A percentile compares a stretch with the other conserved stretches of the same genome.
phyloP scores from a whole-genome alignment of 2,329 filamentous ascomycete species.

The Sporothrix sp. region DNA sequence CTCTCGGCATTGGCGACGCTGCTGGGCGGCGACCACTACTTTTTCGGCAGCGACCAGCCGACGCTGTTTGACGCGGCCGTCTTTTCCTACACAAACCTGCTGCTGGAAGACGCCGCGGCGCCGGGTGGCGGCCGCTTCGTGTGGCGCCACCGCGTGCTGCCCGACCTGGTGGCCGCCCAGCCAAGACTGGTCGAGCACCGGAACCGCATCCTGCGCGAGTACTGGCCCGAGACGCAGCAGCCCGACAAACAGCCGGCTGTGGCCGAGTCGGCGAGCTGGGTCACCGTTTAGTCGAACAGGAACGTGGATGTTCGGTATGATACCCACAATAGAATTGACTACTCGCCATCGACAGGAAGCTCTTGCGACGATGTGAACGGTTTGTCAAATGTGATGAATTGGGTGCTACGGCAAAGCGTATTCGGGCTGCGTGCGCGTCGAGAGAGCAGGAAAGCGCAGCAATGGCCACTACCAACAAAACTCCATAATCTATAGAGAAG shows the following conservation, averaged over 20 bases:
- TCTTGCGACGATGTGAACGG: no score
- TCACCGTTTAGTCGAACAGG: slow-evolving; percentile 13
- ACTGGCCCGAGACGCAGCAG: slow-evolving; percentile 20
- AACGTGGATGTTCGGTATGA: no score
- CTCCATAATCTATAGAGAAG: not conserved
- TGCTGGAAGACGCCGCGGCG: slow-evolving; percentile 48
- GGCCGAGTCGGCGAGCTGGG: slow-evolving; percentile 10
- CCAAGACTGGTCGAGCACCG: slow-evolving; percentile 57
- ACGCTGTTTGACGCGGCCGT: slow-evolving; percentile 78
- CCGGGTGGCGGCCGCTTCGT: slow-evolving; percentile 28
- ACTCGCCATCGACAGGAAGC: no score
- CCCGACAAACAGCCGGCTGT: not conserved
- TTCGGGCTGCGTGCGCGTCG: no score
- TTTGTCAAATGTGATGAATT: no score
- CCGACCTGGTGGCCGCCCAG: slow-evolving; percentile 44
- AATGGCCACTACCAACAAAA: no score
- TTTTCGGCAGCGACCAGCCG: slow-evolving; percentile 54
- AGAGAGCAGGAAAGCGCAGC: no score
- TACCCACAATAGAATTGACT: no score
- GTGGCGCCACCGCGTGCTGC: slow-evolving; percentile 56
- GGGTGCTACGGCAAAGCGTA: no score
- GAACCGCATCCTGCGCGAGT: slow-evolving; percentile 29
- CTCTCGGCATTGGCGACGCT: slow-evolving; percentile 37
- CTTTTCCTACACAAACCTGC: slow-evolving; percentile 79
- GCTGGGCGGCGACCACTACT: slow-evolving; percentile 28